These are phyloP conservation scores for Cadophora malorum DNA, from an alignment of 2,329 filamentous ascomycete species.

Conservation along the genomic window DNA sequence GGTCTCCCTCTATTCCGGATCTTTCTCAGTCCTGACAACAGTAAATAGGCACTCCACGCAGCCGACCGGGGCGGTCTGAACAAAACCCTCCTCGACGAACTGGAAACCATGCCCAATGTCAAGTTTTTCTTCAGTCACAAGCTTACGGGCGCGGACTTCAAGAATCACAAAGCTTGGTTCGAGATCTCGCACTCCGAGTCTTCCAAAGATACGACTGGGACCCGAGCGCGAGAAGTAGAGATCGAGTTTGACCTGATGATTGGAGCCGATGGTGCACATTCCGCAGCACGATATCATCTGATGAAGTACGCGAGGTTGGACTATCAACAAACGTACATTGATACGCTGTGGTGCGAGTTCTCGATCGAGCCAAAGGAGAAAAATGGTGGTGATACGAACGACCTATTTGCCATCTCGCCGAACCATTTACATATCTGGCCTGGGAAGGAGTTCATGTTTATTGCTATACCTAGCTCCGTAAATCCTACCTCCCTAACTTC, in stretches of 20 bases:
- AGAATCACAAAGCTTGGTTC: conserved; percentile 82
- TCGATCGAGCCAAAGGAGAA: conserved; percentile 66
- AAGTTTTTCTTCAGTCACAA: conserved; percentile 94
- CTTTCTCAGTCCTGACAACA: conserved; percentile 2
- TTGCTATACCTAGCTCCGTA: conserved; percentile 77
- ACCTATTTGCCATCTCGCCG: conserved; percentile 79
- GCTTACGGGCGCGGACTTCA: conserved; percentile 87
- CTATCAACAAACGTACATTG: conserved; percentile 94
- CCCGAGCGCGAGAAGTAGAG: conserved; percentile 68
- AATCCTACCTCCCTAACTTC: not conserved
- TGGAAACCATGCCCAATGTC: conserved; percentile 87
- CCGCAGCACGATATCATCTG: conserved; percentile 85
- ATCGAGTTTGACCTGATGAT: conserved; percentile 91
- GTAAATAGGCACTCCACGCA: conserved; percentile 75
- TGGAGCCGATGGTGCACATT: conserved; percentile 94
- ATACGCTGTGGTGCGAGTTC: conserved; percentile 98
- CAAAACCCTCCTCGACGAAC: conserved; percentile 79
- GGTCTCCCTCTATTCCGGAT: conserved; percentile 38
- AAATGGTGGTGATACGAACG: conserved; percentile 44
- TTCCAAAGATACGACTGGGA: conserved; percentile 32
- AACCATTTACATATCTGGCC: conserved; percentile 99
- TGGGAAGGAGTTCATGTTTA: conserved; percentile 94
- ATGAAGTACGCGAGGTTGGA: conserved; percentile 95
- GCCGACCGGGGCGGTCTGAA: conserved; percentile 87
- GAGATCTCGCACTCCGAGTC: conserved; percentile 59